Evolutionary conservation across 192 early-diverging fungal species (phyloP).

Genomic region (Mortierella alpina): DNA sequence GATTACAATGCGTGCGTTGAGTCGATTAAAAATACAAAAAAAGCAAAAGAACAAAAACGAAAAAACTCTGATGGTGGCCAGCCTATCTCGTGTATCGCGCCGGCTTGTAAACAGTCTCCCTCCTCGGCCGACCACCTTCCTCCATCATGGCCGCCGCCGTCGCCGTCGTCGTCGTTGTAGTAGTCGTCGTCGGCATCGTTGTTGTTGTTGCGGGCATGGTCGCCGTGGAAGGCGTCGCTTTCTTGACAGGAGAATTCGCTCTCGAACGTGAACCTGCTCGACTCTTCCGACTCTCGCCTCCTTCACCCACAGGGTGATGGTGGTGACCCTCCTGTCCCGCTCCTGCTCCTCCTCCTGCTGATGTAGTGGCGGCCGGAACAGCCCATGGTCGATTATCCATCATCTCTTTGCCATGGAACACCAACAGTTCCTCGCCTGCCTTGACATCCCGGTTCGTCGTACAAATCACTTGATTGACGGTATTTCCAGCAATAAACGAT

Average conservation of each 20-base stretch:
- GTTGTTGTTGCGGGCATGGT: not conserved
- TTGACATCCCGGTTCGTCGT: slow-evolving; percentile 75
- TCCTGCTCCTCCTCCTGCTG: not conserved
- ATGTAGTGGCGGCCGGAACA: not conserved
- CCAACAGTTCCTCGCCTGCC: slow-evolving; percentile 87
- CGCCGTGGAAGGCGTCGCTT: not conserved
- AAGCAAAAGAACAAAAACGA: not conserved
- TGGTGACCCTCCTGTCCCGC: not conserved
- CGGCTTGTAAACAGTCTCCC: slow-evolving; percentile 43
- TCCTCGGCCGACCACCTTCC: slow-evolving; percentile 28
- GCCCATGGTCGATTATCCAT: slow-evolving; percentile 75
- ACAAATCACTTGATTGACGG: slow-evolving; percentile 91
- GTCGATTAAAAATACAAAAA: not conserved
- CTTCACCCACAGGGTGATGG: not conserved
- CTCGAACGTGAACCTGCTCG: slow-evolving; percentile 19
- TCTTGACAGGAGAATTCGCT: slow-evolving; percentile 7
- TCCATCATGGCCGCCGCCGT: not conserved
- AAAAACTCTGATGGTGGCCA: not conserved
- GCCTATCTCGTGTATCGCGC: slow-evolving; percentile 30
- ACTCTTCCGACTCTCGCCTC: not conserved
- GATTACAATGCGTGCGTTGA: not conserved
- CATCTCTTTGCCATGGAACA: slow-evolving; percentile 86
- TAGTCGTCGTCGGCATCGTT: no score
- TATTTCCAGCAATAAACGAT: slow-evolving; percentile 79
- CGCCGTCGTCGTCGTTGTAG: no score